These are phyloP conservation scores for Gracilaria domingensis DNA, from an alignment of 23 red algal species.

Conservation along the genomic window DNA sequence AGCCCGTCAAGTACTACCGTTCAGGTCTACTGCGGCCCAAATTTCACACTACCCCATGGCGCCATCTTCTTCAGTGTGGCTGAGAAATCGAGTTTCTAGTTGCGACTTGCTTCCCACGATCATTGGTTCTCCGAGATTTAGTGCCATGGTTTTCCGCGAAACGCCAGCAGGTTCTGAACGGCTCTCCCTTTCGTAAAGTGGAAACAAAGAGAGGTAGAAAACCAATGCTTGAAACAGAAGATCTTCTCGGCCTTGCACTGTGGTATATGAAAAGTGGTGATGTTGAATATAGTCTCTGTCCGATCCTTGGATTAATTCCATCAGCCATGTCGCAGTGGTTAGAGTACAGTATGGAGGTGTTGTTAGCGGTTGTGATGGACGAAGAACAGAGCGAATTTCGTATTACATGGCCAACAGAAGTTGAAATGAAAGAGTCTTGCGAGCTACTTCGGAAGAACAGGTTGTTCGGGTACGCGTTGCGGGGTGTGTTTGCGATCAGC, in stretches of 20 bases:
- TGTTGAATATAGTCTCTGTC: not conserved
- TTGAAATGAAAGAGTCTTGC: not conserved
- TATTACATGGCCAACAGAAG: not conserved
- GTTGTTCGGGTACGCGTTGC: not conserved
- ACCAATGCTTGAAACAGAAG: not conserved
- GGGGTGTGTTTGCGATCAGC: not conserved
- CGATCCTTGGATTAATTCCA: not conserved
- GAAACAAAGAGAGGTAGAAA: not conserved
- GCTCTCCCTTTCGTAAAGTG: not conserved
- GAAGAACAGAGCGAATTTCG: not conserved
- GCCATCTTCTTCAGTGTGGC: not conserved
- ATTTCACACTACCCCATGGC: slow-evolving; percentile 2
- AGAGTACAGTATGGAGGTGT: not conserved
- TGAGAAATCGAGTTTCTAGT: not conserved
- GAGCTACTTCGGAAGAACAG: not conserved
- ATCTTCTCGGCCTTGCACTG: not conserved
- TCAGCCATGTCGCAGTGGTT: not conserved
- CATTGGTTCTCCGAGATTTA: not conserved
- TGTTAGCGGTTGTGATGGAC: not conserved
- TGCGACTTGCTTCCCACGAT: not conserved
- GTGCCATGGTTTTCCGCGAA: not conserved
- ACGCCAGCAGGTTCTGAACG: not conserved
- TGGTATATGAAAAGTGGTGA: slow-evolving; percentile 21
- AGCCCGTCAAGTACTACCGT: too few species aligned
- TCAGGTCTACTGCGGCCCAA: too few species aligned